A percentile compares a stretch with the other conserved stretches of the same genome.
Evolutionary conservation across 495 filamentous ascomycete species (phyloP).

Genomic region (Neurospora africana): DNA sequence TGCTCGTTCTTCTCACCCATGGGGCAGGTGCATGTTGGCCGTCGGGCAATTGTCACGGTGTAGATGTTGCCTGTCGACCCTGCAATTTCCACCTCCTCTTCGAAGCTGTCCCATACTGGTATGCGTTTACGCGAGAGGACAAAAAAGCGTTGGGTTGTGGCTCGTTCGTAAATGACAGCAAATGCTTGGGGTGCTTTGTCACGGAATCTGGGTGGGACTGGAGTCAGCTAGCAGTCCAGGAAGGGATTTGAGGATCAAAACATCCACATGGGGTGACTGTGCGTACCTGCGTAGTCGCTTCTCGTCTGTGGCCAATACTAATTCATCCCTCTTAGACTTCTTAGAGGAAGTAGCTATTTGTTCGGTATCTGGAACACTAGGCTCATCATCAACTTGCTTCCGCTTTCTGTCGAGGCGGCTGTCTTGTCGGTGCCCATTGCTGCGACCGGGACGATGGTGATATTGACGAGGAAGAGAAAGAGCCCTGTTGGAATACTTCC

Average conservation of each 20-base stretch:
- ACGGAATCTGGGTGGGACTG: slow-evolving; percentile 26
- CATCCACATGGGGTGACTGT: background rate
- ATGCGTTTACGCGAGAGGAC: slow-evolving; percentile 26
- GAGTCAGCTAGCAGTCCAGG: background rate
- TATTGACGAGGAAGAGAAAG: background rate
- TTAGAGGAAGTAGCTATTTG: background rate
- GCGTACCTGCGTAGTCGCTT: slow-evolving; percentile 14
- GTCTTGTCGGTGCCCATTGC: background rate
- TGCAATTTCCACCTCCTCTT: slow-evolving; percentile 52
- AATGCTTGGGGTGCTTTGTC: slow-evolving; percentile 24
- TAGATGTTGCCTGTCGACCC: slow-evolving; percentile 74
- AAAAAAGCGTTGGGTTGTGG: slow-evolving; percentile 34
- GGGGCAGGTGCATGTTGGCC: slow-evolving; percentile 59
- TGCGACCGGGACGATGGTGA: background rate
- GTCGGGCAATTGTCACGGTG: slow-evolving; percentile 37
- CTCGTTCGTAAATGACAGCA: slow-evolving; percentile 26
- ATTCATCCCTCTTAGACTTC: background rate
- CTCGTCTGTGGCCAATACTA: background rate
- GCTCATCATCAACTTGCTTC: background rate
- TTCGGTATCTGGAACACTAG: background rate
- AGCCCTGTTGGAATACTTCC: background rate
- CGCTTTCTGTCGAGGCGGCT: slow-evolving; percentile 5
- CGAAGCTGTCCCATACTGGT: slow-evolving; percentile 12
- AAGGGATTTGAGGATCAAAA: background rate
- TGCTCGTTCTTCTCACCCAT: slow-evolving; percentile 52